Percentiles rank a stretch among this genome's conserved stretches.
Evolutionary conservation across 2,329 filamentous ascomycete species (phyloP).

Genomic region (Blastomyces percursus): DNA sequence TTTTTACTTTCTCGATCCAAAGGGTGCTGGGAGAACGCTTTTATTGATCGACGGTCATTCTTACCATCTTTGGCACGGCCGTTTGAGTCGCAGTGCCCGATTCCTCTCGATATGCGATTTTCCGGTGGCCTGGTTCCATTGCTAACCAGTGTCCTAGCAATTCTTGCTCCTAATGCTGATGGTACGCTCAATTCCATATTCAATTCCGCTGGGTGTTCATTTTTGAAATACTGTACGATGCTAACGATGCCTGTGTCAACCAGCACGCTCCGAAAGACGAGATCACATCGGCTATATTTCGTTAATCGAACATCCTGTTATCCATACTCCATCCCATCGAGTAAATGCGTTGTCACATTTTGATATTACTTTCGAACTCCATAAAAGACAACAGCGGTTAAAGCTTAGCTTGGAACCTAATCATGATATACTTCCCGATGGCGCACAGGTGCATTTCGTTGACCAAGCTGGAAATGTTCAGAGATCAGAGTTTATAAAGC

Average conservation of each 20-base stretch:
- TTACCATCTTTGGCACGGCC: constrained; percentile 4
- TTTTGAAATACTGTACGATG: neutral
- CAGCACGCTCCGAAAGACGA: constrained; percentile 61
- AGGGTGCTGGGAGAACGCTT: neutral
- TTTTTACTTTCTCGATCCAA: neutral
- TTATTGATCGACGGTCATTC: neutral
- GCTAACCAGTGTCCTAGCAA: constrained; percentile 19
- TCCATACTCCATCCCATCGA: constrained; percentile 67
- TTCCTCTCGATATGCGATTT: constrained; percentile 19
- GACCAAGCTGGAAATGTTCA: constrained; percentile 58
- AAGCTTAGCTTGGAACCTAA: constrained; percentile 80
- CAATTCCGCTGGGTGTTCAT: constrained; percentile 2
- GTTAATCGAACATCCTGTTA: constrained; percentile 59
- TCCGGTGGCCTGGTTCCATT: constrained; percentile 19
- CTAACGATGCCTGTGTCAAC: constrained; percentile 4
- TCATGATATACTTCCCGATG: constrained; percentile 71
- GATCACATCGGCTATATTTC: constrained; percentile 67
- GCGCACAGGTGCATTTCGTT: constrained; percentile 63
- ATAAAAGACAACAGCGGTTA: constrained; percentile 55
- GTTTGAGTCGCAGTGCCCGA: constrained; percentile 8
- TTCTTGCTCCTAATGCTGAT: constrained; percentile 17
- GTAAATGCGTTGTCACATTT: constrained; percentile 74
- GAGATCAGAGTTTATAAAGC: constrained; percentile 56
- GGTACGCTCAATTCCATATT: constrained; percentile 10
- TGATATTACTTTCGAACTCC: constrained; percentile 69